These are phyloP conservation scores for Trichoderma aggressivum DNA, from an alignment of 2,329 filamentous ascomycete genomes.

Conservation along the genomic window DNA sequence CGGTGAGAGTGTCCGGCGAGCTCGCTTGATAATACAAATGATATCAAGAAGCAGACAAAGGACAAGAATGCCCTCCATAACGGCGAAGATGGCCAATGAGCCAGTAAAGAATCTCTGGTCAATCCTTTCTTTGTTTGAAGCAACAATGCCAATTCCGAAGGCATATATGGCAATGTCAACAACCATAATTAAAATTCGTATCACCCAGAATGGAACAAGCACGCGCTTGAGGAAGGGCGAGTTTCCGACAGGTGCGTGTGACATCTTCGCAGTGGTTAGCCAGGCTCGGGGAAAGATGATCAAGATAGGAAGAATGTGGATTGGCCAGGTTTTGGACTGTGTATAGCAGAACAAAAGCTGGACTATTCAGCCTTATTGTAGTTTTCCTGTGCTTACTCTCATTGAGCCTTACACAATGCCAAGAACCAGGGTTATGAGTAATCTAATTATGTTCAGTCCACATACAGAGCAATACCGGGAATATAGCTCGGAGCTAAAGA, in stretches of 20 bases:
- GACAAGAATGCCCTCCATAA: neutral
- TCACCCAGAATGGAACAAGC: neutral
- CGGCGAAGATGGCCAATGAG: neutral
- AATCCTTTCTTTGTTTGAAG: neutral
- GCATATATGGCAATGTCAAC: neutral
- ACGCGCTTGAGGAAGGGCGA: neutral
- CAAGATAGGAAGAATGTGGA: neutral
- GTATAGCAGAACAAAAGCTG: neutral
- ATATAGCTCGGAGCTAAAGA: neutral
- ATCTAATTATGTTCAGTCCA: neutral
- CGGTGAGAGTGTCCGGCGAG: neutral
- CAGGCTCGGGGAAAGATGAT: neutral
- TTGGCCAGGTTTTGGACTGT: neutral
- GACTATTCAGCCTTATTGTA: neutral
- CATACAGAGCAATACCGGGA: neutral
- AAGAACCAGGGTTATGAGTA: neutral
- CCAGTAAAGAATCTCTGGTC: neutral
- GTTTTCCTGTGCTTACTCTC: neutral
- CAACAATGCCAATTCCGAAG: neutral
- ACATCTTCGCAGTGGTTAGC: neutral
- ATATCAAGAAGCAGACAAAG: neutral
- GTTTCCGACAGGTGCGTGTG: neutral
- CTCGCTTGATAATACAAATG: neutral
- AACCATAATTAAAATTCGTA: neutral
- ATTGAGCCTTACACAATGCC: neutral